These are phyloP conservation scores for Aspergillus phoenicis DNA, from an alignment of 2,329 filamentous ascomycete species.

Conservation along the genomic window DNA sequence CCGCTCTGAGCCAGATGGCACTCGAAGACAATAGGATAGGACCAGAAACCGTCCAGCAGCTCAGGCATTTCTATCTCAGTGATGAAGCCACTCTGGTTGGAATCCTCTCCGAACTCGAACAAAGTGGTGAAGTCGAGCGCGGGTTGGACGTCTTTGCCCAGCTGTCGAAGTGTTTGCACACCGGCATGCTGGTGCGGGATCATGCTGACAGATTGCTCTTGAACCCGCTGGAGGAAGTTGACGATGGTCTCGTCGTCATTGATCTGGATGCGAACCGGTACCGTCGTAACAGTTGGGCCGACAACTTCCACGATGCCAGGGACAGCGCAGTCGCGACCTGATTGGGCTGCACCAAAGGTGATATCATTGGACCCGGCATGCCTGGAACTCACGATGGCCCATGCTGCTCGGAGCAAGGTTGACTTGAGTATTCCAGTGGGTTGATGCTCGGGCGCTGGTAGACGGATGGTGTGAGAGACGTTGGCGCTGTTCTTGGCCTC, in stretches of 20 bases:
- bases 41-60: background rate
- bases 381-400: constrained; percentile 10
- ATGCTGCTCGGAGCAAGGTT: constrained; percentile 5
- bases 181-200: constrained; percentile 60
- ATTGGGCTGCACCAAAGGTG: constrained; percentile 15
- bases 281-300: constrained; percentile 16
- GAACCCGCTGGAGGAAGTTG: constrained; percentile 57
- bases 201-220: constrained; percentile 54
- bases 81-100: background rate
- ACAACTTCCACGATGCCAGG: constrained; percentile 9
- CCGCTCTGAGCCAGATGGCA: background rate
- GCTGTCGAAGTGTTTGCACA: background rate
- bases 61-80: background rate
- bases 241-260: constrained; percentile 25
- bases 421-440: background rate
- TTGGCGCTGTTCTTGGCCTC: background rate
- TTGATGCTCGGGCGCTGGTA: background rate
- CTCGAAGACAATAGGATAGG: background rate
- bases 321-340: constrained; percentile 12
- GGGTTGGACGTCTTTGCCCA: background rate
- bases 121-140: background rate
- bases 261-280: constrained; percentile 14
- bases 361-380: constrained; percentile 15
- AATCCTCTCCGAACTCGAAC: background rate
- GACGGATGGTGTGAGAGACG: background rate